Conservation (phyloP, 768 basidiomycete genomes). For the Tulasnella sp. region DNA sequence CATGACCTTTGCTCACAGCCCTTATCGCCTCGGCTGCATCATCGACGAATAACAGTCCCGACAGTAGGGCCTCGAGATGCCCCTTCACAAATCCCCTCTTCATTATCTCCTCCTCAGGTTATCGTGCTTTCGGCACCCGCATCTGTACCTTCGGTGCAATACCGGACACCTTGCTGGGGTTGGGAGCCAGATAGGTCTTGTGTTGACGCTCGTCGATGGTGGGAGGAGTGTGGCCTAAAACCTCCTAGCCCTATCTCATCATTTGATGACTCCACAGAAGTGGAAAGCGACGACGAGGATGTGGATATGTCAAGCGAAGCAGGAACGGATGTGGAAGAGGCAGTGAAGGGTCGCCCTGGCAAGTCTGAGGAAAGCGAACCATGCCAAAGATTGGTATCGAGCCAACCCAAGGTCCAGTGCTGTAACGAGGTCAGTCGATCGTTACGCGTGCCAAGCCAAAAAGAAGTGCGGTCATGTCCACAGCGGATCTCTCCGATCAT, state of each 20-base stretch:
- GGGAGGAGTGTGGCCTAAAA: constrained; percentile 15
- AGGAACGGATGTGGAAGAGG: constrained; percentile 14
- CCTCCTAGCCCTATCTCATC: constrained; percentile 9
- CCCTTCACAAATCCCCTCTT: neutral
- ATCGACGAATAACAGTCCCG: neutral
- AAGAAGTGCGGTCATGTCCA: too few species aligned
- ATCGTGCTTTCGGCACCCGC: too few species aligned
- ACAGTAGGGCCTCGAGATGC: too few species aligned
- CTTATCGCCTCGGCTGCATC: neutral
- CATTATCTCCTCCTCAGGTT: constrained; percentile 10
- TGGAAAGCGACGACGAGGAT: constrained; percentile 1
- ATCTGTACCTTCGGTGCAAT: neutral
- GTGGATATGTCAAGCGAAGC: neutral
- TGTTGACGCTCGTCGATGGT: constrained; percentile 12
- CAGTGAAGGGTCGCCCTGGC: neutral
- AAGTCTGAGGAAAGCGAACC: neutral
- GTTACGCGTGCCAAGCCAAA: too few species aligned
- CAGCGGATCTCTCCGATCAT: too few species aligned
- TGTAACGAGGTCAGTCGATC: too few species aligned
- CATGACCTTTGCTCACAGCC: neutral
- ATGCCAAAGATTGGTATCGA: too few species aligned
- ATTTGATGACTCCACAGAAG: neutral
- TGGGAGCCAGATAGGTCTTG: constrained; percentile 13
- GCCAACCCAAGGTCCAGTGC: too few species aligned
- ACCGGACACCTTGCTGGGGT: constrained; percentile 4